phyloP scores from a whole-genome alignment of 805 yeast species.

The Candida vaughaniae region DNA sequence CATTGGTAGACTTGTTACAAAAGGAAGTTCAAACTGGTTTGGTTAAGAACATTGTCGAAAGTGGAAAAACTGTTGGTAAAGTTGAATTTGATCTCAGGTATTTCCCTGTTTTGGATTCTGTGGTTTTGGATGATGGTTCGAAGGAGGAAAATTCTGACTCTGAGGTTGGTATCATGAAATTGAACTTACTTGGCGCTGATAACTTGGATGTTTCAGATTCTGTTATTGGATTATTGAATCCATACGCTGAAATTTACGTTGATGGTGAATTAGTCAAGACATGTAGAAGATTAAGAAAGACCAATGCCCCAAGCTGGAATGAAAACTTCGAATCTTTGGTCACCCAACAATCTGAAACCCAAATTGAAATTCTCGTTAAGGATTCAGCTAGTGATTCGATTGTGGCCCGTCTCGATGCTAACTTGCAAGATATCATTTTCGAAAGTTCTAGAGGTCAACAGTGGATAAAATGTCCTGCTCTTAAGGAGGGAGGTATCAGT shows the following conservation, averaged over 20 bases:
- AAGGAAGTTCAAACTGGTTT: constrained; percentile 43
- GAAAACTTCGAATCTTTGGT: constrained; percentile 61
- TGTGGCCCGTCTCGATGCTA: constrained; percentile 53
- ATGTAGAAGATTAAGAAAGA: constrained; percentile 61
- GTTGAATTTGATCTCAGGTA: constrained; percentile 56
- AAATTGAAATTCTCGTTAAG: constrained; percentile 54
- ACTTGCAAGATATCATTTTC: constrained; percentile 54
- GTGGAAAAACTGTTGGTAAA: constrained; percentile 58
- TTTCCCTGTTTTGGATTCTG: constrained; percentile 48
- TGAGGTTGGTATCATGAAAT: constrained; percentile 73
- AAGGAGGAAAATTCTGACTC: constrained; percentile 51
- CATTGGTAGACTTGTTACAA: constrained; percentile 60
- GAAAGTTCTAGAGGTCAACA: constrained; percentile 50
- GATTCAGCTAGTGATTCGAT: constrained; percentile 56
- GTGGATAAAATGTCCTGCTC: constrained; percentile 49
- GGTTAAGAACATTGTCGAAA: constrained; percentile 43
- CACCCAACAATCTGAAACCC: constrained; percentile 57
- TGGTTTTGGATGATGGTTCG: constrained; percentile 48
- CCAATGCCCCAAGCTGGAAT: constrained; percentile 75
- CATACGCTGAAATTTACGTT: constrained; percentile 66
- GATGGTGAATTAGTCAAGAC: constrained; percentile 55
- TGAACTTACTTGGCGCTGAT: constrained; percentile 59
- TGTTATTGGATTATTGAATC: constrained; percentile 52
- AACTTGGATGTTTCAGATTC: constrained; percentile 55
- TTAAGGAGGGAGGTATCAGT: constrained; percentile 35